These are phyloP conservation scores for Colletotrichum eleusines DNA, from an alignment of 2,329 filamentous ascomycete species.

Conservation along the genomic window DNA sequence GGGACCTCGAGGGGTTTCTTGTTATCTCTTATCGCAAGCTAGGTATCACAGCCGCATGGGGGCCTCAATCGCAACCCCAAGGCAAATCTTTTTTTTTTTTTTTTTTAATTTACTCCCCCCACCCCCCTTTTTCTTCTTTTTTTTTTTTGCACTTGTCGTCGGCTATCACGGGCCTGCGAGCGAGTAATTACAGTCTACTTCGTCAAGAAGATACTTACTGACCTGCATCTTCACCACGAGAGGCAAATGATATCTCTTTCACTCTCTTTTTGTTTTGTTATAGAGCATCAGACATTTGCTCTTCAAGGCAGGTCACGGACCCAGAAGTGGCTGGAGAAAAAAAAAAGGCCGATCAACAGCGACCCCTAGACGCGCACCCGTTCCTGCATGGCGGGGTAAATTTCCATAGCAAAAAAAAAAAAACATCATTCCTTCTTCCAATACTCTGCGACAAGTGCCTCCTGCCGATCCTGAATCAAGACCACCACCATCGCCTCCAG, in stretches of 20 bases:
- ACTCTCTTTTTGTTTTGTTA: not conserved
- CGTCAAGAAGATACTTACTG: not conserved
- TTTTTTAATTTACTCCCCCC: too few relatives aligned
- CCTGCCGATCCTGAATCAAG: slow-evolving; percentile 3
- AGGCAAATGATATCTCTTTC: not conserved
- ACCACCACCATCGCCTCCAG: slow-evolving; percentile 1
- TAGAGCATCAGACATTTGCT: not conserved
- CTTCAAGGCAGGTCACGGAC: not conserved
- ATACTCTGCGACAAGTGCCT: slow-evolving; percentile 22
- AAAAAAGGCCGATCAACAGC: slow-evolving; percentile 29
- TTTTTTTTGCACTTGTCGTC: not conserved
- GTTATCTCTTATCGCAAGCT: slow-evolving; percentile 30
- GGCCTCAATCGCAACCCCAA: not conserved
- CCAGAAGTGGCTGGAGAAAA: slow-evolving; percentile 17
- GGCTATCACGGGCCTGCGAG: not conserved
- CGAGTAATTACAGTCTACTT: not conserved
- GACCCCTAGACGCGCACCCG: slow-evolving; percentile 34
- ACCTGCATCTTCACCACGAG: too few relatives aligned
- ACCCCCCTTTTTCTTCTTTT: not conserved
- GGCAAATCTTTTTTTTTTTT: slow-evolving; percentile 7
- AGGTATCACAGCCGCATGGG: not conserved
- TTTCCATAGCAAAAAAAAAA: slow-evolving; percentile 27
- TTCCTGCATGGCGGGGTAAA: slow-evolving; percentile 43
- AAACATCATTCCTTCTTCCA: slow-evolving; percentile 21
- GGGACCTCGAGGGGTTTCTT: too few relatives aligned